Base-by-base conservation (phyloP, 2,329 filamentous ascomycete species). In the Botrytis elliptica region DNA sequence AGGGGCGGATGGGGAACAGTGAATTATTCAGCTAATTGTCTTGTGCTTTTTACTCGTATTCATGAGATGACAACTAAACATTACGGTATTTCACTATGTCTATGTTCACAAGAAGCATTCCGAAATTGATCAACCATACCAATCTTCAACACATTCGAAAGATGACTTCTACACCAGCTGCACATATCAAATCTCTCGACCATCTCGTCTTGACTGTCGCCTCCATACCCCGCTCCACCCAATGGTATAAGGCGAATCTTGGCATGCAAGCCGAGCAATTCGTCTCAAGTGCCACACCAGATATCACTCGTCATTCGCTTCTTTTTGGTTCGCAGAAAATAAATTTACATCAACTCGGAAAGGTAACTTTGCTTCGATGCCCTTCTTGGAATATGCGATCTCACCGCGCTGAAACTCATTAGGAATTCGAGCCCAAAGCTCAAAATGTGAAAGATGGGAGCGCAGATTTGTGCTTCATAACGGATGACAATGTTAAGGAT, bases 371-470 rank as follows among this genome's bases (percentile, higher is more conserved):
- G 29, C 65, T 55, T 60, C 44, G 33, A 36, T 14, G n/a, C 18
- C 65, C 49, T 22, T 29, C 44, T 22, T 16, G 22, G 33, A 25
- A 18, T 63, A 8, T 46, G 46, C 22, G 22, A n/a, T 52, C 64
- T 67, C 20, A 29, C 20, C 40, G 7, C 22, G 1, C 49, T 9
- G 10, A 67, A 40, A 59, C 44, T 5, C 44, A 18, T 60, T 29
- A 78, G 76, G 88, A 90, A 74, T 90, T 90, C 76, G 87, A 89
- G 74, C 88, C 89, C 4, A 90, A 89, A 78, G 89, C 88, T 0
- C 78, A 79, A 5, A 83, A 81, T 18, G 87, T 88, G 0, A 82
- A 86, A 71, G 86, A 87, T 0, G 89, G 89, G 0, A 88, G 86
- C 18, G 88, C 85, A 18, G 89, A 91, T 78, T 74, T 91, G 49